Evolutionary conservation across 2,329 filamentous ascomycete species (phyloP).

Genomic region (Sporothrix sp.): DNA sequence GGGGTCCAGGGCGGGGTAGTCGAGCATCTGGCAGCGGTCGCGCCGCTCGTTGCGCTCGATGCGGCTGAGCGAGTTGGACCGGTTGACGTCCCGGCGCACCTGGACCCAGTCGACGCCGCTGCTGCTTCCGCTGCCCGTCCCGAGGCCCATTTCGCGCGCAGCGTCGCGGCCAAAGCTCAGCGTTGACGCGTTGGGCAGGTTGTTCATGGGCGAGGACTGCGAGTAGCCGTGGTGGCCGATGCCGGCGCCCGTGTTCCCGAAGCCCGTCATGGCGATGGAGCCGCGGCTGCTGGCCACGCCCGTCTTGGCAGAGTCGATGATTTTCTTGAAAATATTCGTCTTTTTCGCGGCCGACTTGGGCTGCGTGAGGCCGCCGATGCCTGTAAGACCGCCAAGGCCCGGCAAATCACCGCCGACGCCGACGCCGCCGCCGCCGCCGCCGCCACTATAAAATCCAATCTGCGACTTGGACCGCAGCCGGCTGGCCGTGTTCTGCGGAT

Average conservation of each 20-base stretch:
- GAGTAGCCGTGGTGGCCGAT: conserved; percentile 1
- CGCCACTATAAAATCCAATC: conserved; percentile 41
- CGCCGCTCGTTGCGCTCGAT: conserved; percentile 77
- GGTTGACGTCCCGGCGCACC: conserved; percentile 87
- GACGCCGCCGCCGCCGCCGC: not conserved
- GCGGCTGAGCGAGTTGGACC: conserved; percentile 83
- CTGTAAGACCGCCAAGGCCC: conserved; percentile 38
- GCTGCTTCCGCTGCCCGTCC: conserved; percentile 28
- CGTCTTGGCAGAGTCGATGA: conserved; percentile 88
- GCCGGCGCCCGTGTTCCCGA: conserved; percentile 28
- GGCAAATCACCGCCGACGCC: conserved; percentile 37
- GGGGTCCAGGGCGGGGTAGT: conserved; percentile 77
- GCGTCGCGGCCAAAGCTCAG: conserved; percentile 35
- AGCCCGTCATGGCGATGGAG: conserved; percentile 58
- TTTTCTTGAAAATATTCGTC: conserved; percentile 83
- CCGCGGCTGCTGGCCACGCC: conserved; percentile 82
- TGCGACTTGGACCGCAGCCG: conserved; percentile 50
- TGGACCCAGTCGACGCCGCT: conserved; percentile 84
- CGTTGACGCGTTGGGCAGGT: conserved; percentile 14
- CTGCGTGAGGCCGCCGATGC: conserved; percentile 66
- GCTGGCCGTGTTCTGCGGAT: conserved; percentile 30
- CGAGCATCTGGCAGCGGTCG: conserved; percentile 90
- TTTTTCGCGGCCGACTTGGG: conserved; percentile 70
- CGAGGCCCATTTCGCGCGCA: conserved; percentile 62
- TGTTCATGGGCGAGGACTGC: conserved; percentile 33